These are phyloP conservation scores for Immersiporthe knoxdaviesiana DNA, from an alignment of 2,329 filamentous ascomycete genomes.

Conservation along the genomic window DNA sequence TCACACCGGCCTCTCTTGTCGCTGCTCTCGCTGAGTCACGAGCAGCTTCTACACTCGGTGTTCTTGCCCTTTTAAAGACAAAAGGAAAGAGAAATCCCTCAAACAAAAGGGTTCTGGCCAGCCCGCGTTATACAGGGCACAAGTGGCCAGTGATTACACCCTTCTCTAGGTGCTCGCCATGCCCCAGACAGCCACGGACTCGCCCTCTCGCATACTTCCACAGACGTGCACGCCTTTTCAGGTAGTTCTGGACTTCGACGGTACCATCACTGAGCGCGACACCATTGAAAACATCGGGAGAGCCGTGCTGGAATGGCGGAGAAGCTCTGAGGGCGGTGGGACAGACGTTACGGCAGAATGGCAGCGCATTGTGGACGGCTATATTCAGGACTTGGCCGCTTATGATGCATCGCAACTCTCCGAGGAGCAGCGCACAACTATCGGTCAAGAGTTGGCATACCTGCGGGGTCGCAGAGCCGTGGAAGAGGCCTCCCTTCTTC, in stretches of 20 bases:
- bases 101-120: neutral
- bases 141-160: neutral
- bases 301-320: conserved; percentile 45
- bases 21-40: neutral
- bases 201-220: neutral
- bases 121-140: neutral
- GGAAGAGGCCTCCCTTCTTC: conserved; percentile 50
- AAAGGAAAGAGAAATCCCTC: too few relatives aligned
- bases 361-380: conserved; percentile 50
- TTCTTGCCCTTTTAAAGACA: neutral
- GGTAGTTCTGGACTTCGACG: conserved; percentile 62
- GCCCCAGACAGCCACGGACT: neutral
- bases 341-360: conserved; percentile 45
- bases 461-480: conserved; percentile 48
- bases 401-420: conserved; percentile 43
- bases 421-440: conserved; percentile 39
- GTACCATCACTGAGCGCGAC: conserved; percentile 59
- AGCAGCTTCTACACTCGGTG: neutral
- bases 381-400: conserved; percentile 46
- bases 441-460: conserved; percentile 47
- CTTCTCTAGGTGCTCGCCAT: neutral
- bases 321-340: conserved; percentile 29
- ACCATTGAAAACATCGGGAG: conserved; percentile 54
- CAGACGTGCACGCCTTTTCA: conserved; percentile 24
- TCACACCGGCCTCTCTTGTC: neutral